These are phyloP conservation scores for Leccinum subatratum DNA, from an alignment of 1,284 basidiomycete genomes.

Conservation along the genomic window DNA sequence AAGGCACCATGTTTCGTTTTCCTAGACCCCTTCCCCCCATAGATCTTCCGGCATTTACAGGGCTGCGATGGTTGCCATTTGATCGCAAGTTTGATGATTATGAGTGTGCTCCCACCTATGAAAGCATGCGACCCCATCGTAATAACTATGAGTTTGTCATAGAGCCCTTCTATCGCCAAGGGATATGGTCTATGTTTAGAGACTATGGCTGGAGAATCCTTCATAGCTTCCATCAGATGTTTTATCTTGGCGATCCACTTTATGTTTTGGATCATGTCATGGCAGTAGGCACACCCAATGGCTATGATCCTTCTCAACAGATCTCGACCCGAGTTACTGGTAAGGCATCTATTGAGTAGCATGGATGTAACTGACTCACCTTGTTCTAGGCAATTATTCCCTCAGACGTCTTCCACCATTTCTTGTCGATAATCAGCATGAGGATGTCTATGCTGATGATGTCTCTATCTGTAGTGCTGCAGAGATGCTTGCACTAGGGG, in stretches of 20 bases:
- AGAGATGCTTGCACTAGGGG: not conserved
- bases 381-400: not conserved
- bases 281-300: not conserved
- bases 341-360: not conserved
- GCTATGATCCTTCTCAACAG: not conserved
- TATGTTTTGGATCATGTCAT: not conserved
- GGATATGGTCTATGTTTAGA: not conserved
- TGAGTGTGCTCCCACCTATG: not conserved
- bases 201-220: not conserved
- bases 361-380: too few relatives aligned
- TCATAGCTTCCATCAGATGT: not conserved
- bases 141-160: not conserved
- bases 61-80: not conserved
- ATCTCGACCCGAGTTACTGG: not conserved
- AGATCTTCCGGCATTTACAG: not conserved
- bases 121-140: not conserved
- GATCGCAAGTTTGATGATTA: not conserved
- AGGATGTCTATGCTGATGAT: not conserved
- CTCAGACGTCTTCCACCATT: too few relatives aligned
- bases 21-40: not conserved
- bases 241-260: not conserved
- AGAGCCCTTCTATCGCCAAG: not conserved
- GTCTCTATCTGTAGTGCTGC: not conserved
- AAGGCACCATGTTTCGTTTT: not conserved
- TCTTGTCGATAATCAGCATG: not conserved